Evolutionary conservation across 2,329 filamentous ascomycete species (phyloP).

Genomic region (Xylariaceae sp.): DNA sequence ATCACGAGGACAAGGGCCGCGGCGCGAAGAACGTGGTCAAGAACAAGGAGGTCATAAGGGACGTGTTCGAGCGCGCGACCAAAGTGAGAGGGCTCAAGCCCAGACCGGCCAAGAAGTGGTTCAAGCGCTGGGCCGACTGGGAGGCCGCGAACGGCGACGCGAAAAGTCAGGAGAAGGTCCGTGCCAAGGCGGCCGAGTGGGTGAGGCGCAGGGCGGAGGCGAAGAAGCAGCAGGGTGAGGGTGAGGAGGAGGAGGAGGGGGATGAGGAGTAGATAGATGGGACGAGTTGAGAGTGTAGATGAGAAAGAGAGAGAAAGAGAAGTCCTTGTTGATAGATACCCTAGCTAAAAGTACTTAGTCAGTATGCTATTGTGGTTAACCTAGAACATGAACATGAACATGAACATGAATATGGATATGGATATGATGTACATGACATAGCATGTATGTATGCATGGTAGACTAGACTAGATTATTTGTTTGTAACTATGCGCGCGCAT

Average conservation of each 20-base stretch:
- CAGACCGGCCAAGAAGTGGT: constrained; percentile 78
- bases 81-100: constrained; percentile 69
- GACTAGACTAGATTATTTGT: too few species aligned
- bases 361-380: neutral
- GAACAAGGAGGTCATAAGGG: constrained; percentile 56
- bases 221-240: constrained; percentile 27
- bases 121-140: constrained; percentile 87
- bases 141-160: constrained; percentile 69
- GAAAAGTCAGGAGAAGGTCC: constrained; percentile 66
- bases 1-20: constrained; percentile 67
- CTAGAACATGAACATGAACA: neutral
- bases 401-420: too few species aligned
- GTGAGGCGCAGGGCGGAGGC: constrained; percentile 46
- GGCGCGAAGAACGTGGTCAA: too few species aligned
- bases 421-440: too few species aligned
- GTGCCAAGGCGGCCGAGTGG: constrained; percentile 65
- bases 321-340: too few species aligned
- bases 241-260: constrained; percentile 30
- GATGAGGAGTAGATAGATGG: neutral
- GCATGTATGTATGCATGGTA: too few species aligned
- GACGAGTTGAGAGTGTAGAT: too few species aligned
- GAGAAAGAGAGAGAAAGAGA: too few species aligned
- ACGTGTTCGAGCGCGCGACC: constrained; percentile 76
- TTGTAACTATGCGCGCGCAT: too few species aligned
- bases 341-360: constrained; percentile 8